Conservation (phyloP, 2,329 filamentous ascomycete species). For the Hypoxylon sp. region DNA sequence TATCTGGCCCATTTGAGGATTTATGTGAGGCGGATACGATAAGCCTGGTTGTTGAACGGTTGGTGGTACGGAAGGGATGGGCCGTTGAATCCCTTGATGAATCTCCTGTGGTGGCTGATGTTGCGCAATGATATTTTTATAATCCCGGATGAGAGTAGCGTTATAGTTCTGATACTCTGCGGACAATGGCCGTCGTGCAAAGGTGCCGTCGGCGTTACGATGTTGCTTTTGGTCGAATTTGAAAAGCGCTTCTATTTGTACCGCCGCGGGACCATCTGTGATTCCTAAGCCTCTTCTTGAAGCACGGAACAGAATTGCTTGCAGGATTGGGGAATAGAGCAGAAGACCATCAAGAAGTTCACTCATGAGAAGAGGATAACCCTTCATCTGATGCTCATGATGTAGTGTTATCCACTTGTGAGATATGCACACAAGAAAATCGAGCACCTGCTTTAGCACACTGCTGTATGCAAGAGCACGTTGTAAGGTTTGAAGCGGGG, state of each 20-base stretch:
- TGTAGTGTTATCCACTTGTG: slow-evolving; percentile 58
- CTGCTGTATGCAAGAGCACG: slow-evolving; percentile 40
- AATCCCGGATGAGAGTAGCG: slow-evolving; percentile 38
- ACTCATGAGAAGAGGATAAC: slow-evolving; percentile 69
- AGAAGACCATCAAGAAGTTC: slow-evolving; percentile 66
- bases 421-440: slow-evolving; percentile 62
- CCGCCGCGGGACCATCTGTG: slow-evolving; percentile 54
- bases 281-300: slow-evolving; percentile 64
- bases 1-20: slow-evolving; percentile 1
- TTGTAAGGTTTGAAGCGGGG: slow-evolving; percentile 34
- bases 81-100: slow-evolving; percentile 16
- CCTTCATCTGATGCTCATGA: slow-evolving; percentile 55
- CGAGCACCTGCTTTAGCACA: slow-evolving; percentile 56
- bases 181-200: slow-evolving; percentile 24
- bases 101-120: slow-evolving; percentile 7
- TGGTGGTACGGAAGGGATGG: slow-evolving; percentile 20
- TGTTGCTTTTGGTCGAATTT: slow-evolving; percentile 55
- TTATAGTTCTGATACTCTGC: slow-evolving; percentile 46
- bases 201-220: slow-evolving; percentile 44
- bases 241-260: slow-evolving; percentile 57
- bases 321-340: slow-evolving; percentile 66
- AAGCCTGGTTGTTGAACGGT: slow-evolving; percentile 20
- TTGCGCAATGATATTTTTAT: slow-evolving; percentile 37
- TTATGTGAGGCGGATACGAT: slow-evolving; percentile 13
- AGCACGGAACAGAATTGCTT: slow-evolving; percentile 68